phyloP scores from a whole-genome alignment of 2,329 filamentous ascomycete genomes.

The Phoma sp. region DNA sequence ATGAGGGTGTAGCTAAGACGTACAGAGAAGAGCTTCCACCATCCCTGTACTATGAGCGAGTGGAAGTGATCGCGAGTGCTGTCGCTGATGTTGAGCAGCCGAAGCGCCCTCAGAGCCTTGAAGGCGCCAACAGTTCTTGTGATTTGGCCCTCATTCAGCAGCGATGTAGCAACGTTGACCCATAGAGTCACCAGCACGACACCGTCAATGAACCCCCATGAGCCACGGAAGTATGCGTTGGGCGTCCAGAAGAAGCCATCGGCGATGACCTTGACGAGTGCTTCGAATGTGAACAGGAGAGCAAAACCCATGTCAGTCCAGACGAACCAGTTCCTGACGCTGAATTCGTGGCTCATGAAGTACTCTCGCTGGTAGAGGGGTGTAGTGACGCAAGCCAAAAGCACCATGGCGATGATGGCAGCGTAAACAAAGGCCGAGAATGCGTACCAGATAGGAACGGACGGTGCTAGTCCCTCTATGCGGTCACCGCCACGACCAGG shows the following conservation, averaged over 20 bases:
- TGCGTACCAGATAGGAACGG: constrained; percentile 87
- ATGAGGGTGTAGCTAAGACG: constrained; percentile 41
- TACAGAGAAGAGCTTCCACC: constrained; percentile 90
- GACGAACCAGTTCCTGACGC: constrained; percentile 85
- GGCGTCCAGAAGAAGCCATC: constrained; percentile 97
- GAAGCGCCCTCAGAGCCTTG: constrained; percentile 90
- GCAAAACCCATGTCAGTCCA: constrained; percentile 94
- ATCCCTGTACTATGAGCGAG: constrained; percentile 90
- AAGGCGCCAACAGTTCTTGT: constrained; percentile 94
- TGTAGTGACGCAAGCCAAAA: constrained; percentile 92
- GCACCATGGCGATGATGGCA: constrained; percentile 96
- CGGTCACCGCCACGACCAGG: constrained; percentile 87
- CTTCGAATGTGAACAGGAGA: constrained; percentile 83
- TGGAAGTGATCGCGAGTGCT: constrained; percentile 96
- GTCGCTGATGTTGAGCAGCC: constrained; percentile 93
- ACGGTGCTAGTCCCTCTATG: constrained; percentile 88
- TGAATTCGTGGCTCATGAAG: constrained; percentile 68
- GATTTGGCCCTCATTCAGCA: constrained; percentile 82
- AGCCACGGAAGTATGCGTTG: constrained; percentile 94
- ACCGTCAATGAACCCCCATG: constrained; percentile 95
- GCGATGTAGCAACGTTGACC: constrained; percentile 88
- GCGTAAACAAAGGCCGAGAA: constrained; percentile 95
- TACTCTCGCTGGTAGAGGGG: constrained; percentile 93
- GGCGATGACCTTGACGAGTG: constrained; percentile 88
- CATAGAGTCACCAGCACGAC: constrained; percentile 91